Conservation (phyloP, 257 asterid genomes). For the Ocimum tenuiflorum region DNA sequence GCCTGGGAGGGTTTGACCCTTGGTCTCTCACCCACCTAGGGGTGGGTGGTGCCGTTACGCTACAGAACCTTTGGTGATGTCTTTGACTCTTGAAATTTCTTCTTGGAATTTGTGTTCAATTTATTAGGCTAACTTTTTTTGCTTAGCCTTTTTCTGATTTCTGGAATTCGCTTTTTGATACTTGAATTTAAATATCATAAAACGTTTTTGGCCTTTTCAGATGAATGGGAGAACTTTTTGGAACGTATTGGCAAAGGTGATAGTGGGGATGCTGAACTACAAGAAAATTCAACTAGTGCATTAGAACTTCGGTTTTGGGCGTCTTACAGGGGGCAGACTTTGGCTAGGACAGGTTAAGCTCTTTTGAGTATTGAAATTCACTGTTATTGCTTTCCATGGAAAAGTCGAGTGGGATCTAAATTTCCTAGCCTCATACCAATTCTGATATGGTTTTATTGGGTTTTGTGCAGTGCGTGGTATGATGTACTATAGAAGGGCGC, state of each 20-base stretch:
- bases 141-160: not conserved
- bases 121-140: not conserved
- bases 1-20: too few relatives aligned
- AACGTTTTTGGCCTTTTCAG: constrained; percentile 28
- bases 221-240: constrained; percentile 95
- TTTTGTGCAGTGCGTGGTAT: constrained; percentile 80
- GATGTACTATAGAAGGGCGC: constrained; percentile 98
- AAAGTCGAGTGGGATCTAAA: not conserved
- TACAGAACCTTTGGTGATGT: too few relatives aligned
- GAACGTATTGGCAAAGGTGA: constrained; percentile 75
- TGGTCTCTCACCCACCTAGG: too few relatives aligned
- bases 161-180: not conserved
- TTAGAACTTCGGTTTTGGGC: constrained; percentile 99
- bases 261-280: constrained; percentile 70
- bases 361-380: constrained; percentile 4
- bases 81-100: not conserved
- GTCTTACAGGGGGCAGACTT: constrained; percentile 95
- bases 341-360: constrained; percentile 82
- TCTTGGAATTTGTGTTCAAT: not conserved
- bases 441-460: constrained; percentile 14
- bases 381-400: constrained; percentile 1
- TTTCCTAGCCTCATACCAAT: not conserved
- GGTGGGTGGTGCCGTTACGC: too few relatives aligned
- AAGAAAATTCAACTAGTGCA: constrained; percentile 61
- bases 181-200: constrained; percentile 1